Percentiles rank a stretch among this genome's conserved stretches.
Evolutionary conservation across 495 filamentous ascomycete genomes (phyloP).

Genomic region (Rostrohypoxylon terebratum): DNA sequence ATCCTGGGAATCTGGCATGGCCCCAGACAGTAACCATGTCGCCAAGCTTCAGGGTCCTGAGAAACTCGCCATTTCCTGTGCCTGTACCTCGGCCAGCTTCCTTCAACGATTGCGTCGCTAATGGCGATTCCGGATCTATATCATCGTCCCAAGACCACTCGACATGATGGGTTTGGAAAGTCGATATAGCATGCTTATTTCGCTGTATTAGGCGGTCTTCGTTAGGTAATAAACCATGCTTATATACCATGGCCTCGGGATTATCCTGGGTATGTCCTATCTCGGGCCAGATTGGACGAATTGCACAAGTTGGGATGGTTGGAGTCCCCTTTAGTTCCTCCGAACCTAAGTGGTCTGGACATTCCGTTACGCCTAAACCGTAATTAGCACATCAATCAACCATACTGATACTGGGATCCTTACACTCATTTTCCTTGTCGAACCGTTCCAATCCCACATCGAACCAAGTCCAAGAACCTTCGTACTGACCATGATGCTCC

Average conservation of each 20-base stretch:
- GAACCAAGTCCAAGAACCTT: conserved; percentile 76
- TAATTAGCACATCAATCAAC: conserved; percentile 13
- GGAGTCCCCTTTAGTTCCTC: background rate
- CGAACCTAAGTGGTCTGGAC: conserved; percentile 7
- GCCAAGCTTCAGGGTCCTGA: conserved; percentile 68
- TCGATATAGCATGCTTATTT: conserved; percentile 57
- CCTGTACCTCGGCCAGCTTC: conserved; percentile 62
- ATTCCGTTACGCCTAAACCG: conserved; percentile 13
- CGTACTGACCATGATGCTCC: conserved; percentile 60
- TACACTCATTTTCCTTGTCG: conserved; percentile 42
- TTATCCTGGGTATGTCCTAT: conserved; percentile 11
- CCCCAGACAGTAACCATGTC: conserved; percentile 76
- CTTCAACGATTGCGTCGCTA: conserved; percentile 53
- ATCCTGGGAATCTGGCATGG: conserved; percentile 70
- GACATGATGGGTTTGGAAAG: conserved; percentile 58
- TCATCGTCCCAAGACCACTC: conserved; percentile 69
- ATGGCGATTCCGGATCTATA: conserved; percentile 59
- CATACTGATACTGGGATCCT: background rate
- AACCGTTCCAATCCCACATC: conserved; percentile 68
- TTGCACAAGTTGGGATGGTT: conserved; percentile 35
- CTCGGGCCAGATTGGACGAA: conserved; percentile 47
- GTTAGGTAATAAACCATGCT: conserved; percentile 57
- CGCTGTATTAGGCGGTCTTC: conserved; percentile 62
- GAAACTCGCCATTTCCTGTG: conserved; percentile 67
- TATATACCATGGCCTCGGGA: conserved; percentile 27